Evolutionary conservation across 1,284 basidiomycete species (phyloP).

Genomic region (Fistulina hepatica): DNA sequence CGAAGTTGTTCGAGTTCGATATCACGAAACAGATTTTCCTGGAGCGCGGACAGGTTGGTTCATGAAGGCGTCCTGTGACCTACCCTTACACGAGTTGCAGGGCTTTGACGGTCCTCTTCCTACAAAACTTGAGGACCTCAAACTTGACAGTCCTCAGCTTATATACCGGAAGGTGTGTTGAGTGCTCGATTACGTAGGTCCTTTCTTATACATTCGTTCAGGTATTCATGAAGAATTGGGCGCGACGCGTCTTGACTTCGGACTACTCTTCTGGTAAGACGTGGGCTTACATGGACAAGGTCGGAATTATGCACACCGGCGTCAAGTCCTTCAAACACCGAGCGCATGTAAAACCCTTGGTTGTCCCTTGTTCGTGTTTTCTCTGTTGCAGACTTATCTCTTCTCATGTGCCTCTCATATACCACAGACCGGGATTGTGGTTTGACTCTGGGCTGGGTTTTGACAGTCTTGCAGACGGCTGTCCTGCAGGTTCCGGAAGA

Average conservation of each 20-base stretch:
- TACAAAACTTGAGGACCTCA: constrained; percentile 29
- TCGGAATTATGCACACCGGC: constrained; percentile 41
- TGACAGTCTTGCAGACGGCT: constrained; percentile 23
- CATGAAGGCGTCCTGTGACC: constrained; percentile 5
- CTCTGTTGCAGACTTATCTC: neutral
- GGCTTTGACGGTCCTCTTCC: constrained; percentile 19
- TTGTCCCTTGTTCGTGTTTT: constrained; percentile 24
- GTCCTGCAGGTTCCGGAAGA: constrained; percentile 22
- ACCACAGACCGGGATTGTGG: constrained; percentile 26
- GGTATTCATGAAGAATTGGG: constrained; percentile 30
- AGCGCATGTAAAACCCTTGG: constrained; percentile 12
- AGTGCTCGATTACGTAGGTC: constrained; percentile 21
- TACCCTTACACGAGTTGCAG: constrained; percentile 2
- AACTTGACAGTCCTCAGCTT: constrained; percentile 34
- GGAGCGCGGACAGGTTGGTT: constrained; percentile 23
- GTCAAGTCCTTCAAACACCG: constrained; percentile 32
- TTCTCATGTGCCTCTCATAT: neutral
- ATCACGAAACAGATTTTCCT: constrained; percentile 35
- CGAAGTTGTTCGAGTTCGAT: constrained; percentile 36
- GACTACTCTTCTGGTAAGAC: constrained; percentile 33
- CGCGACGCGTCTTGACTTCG: constrained; percentile 26
- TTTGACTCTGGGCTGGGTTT: constrained; percentile 24
- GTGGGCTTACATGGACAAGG: constrained; percentile 41
- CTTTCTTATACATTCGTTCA: constrained; percentile 9
- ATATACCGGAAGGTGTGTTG: constrained; percentile 32